phyloP scores from a whole-genome alignment of 2,329 filamentous ascomycete species.

The Metarhizium brunneum region DNA sequence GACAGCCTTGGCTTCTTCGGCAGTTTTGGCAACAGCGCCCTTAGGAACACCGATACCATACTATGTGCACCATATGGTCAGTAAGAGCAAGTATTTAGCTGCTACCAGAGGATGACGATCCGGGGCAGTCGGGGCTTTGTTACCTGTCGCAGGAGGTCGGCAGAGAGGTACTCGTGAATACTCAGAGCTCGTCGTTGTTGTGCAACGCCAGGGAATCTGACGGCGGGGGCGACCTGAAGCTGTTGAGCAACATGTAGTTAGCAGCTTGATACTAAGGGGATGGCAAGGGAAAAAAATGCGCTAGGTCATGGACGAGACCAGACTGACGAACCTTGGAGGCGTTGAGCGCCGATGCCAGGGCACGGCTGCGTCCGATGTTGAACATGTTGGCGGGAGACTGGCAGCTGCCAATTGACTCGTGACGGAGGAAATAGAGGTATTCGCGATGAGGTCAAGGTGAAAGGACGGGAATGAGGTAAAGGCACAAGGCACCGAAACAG shows the following conservation, averaged over 20 bases:
- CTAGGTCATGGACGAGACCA: not conserved
- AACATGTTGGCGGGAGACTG: conserved; percentile 55
- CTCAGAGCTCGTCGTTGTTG: conserved; percentile 85
- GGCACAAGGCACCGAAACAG: conserved; percentile 1
- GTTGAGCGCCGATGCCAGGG: conserved; percentile 70
- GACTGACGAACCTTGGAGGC: conserved; percentile 58
- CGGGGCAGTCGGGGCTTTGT: conserved; percentile 12
- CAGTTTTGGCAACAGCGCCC: conserved; percentile 73
- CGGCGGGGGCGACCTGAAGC: conserved; percentile 31
- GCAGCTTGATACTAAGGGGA: conserved; percentile 5
- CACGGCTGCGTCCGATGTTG: conserved; percentile 74
- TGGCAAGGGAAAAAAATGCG: conserved; percentile 9
- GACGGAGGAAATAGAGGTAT: conserved; percentile 10
- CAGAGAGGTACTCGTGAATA: conserved; percentile 97
- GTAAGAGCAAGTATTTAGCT: not conserved
- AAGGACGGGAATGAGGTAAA: conserved; percentile 5
- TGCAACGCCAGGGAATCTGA: conserved; percentile 53
- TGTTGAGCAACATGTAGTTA: conserved; percentile 7
- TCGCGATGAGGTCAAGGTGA: conserved; percentile 5
- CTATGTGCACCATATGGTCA: conserved; percentile 33
- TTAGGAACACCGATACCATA: conserved; percentile 93
- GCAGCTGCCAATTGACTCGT: conserved; percentile 9
- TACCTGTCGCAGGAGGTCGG: conserved; percentile 75
- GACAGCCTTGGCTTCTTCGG: conserved; percentile 82
- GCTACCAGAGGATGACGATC: not conserved